Evolutionary conservation across 169 alveolate species (phyloP).

Genomic region (Cryptosporidium ryanae): DNA sequence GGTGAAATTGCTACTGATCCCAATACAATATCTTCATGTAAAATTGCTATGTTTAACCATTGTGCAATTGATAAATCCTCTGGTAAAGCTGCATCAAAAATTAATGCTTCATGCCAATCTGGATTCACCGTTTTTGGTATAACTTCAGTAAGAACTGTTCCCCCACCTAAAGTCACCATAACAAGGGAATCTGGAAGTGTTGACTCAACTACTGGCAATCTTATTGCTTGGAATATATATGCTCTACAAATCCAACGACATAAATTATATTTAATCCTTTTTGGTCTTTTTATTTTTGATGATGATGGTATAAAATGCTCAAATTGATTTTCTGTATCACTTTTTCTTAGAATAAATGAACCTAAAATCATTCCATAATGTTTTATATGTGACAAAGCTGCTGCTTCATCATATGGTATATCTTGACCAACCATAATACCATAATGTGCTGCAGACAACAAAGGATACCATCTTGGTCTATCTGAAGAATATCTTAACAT

Average conservation of each 20-base stretch:
- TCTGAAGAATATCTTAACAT: slow-evolving; percentile 64
- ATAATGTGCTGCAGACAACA: slow-evolving; percentile 72
- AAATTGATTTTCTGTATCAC: slow-evolving; percentile 44
- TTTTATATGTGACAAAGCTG: slow-evolving; percentile 65
- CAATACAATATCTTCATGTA: slow-evolving; percentile 66
- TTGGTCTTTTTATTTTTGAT: slow-evolving; percentile 42
- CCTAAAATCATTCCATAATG: slow-evolving; percentile 74
- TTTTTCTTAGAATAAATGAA: slow-evolving; percentile 60
- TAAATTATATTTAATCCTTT: slow-evolving; percentile 61
- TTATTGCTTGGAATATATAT: slow-evolving; percentile 68
- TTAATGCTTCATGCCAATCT: slow-evolving; percentile 74
- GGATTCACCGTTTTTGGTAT: slow-evolving; percentile 73
- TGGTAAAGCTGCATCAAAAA: slow-evolving; percentile 75
- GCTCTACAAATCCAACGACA: slow-evolving; percentile 74
- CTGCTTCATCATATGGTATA: slow-evolving; percentile 74
- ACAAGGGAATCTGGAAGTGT: slow-evolving; percentile 68
- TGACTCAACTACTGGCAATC: slow-evolving; percentile 72
- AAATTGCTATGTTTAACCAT: slow-evolving; percentile 69
- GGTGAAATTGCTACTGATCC: slow-evolving; percentile 74
- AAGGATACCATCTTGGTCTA: slow-evolving; percentile 70
- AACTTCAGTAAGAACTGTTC: slow-evolving; percentile 70
- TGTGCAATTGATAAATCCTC: slow-evolving; percentile 75
- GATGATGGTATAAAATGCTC: slow-evolving; percentile 47
- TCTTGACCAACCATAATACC: slow-evolving; percentile 74
- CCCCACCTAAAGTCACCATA: slow-evolving; percentile 73